Percentiles rank a stretch among this genome's conserved stretches.
phyloP scores from a whole-genome alignment of 305 asterid species.

The Fraxinus ornus region DNA sequence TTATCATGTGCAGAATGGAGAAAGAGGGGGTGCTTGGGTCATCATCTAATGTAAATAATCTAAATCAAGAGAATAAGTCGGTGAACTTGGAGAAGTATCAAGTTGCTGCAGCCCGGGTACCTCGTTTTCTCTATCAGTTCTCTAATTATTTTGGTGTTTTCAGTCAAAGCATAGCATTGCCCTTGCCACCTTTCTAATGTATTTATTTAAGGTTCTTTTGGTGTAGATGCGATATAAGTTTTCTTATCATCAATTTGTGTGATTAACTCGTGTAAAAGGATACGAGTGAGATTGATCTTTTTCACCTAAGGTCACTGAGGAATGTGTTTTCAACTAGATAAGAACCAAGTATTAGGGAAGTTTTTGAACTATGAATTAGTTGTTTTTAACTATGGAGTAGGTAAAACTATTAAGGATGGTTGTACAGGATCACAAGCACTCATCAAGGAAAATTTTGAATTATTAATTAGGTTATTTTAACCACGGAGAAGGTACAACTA shows the following conservation, averaged over 20 bases:
- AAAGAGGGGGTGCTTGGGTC: not conserved
- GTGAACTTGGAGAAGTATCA: constrained; percentile 10
- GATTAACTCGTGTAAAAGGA: not conserved
- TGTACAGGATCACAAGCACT: not conserved
- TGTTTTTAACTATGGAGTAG: not conserved
- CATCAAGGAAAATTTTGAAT: not conserved
- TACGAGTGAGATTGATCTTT: not conserved
- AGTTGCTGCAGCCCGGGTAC: constrained; percentile 17
- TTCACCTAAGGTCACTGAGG: not conserved
- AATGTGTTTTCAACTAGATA: not conserved
- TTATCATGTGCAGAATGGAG: constrained; percentile 18
- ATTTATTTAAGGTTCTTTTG: not conserved
- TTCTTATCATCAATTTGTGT: not conserved
- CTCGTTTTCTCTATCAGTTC: not conserved
- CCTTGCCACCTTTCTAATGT: not conserved
- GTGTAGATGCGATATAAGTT: not conserved
- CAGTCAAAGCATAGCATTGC: not conserved
- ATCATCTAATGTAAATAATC: not conserved
- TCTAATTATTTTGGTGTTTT: not conserved
- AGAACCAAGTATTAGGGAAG: not conserved
- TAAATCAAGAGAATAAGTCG: constrained; percentile 12
- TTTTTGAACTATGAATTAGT: not conserved
- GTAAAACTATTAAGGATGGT: not conserved
- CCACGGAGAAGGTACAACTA: not conserved
- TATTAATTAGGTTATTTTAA: not conserved